Base-by-base conservation (phyloP, 805 yeast genomes). In the Nakazawaea laoshanensis region DNA sequence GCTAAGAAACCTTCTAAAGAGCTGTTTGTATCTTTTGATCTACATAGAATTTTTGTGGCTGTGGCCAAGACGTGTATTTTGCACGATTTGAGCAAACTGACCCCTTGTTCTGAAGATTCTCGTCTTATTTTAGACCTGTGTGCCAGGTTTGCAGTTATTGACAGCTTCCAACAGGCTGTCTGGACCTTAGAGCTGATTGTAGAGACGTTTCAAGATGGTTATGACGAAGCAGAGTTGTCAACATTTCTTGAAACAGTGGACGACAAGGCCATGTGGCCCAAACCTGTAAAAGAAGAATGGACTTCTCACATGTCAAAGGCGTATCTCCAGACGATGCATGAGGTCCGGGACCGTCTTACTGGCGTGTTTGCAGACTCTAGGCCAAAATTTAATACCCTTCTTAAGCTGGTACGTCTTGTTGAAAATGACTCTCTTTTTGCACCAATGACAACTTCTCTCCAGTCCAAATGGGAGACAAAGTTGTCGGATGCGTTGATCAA, bases 71-170 rank as follows among this genome's bases (percentile, higher is more conserved):
- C 60, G 15, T 64, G 80, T 29, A 43, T 77, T 5, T 57, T 56
- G 18, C 43, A 50, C n/a, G 74, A 66, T n/a, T 36, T n/a, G n/a
- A 36, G 15, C 33, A 33, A 14, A 41, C 38, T 16, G 38, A 46
- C 27, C 40, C 36, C 8, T 22, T 59, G 13, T 41, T 67, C n/a
- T 55, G n/a, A n/a, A n/a, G n/a, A n/a, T n/a, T n/a, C n/a, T n/a
- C n/a, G n/a, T n/a, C n/a, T n/a, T n/a, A n/a, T n/a, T 9, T 44
- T 79, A 3, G 50, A 47, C 1, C 49, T 61, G 11, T 68, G 72
- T 34, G 57, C 72, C 5, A 61, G 57, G 25, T 59, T 70, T 33
- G 82, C 92, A 92, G 57, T 81, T 37, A 50, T 79, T 4, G 67
- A 65, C 38, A 50, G 49, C 5, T 57, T 74, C 0, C n/a, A n/a